Conservation (phyloP, 306 rosid genomes). For the Sindora glabra region DNA sequence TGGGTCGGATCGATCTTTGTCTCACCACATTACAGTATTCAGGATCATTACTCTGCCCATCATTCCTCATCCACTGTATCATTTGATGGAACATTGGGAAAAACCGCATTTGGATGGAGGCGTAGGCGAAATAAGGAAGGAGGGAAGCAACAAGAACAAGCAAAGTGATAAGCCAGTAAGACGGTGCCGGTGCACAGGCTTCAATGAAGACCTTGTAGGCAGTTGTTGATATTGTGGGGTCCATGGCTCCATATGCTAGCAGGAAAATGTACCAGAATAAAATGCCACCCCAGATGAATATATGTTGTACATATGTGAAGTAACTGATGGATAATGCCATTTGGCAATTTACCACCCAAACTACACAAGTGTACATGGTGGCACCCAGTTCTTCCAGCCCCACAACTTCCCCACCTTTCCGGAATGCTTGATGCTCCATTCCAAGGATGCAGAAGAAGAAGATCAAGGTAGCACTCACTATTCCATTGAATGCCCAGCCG, state of each 20-base stretch:
- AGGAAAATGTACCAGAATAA: conserved; percentile 77
- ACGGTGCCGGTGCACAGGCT: conserved; percentile 84
- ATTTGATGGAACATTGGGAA: conserved; percentile 83
- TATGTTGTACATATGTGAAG: conserved; percentile 81
- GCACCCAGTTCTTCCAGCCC: conserved; percentile 61
- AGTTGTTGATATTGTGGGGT: conserved; percentile 61
- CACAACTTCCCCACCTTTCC: conserved; percentile 68
- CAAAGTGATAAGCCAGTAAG: conserved; percentile 69
- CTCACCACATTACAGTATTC: conserved; percentile 72
- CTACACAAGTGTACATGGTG: conserved; percentile 81
- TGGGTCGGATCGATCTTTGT: conserved; percentile 61
- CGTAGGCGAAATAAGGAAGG: conserved; percentile 56
- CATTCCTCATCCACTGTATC: conserved; percentile 81
- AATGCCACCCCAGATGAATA: conserved; percentile 92
- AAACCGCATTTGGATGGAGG: conserved; percentile 72
- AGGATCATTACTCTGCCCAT: conserved; percentile 66
- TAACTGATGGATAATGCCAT: conserved; percentile 83
- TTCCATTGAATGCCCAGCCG: conserved; percentile 77
- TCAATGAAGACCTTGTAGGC: conserved; percentile 85
- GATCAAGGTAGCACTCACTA: conserved; percentile 41
- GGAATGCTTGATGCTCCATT: conserved; percentile 70
- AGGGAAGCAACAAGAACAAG: conserved; percentile 49
- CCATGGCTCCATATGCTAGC: conserved; percentile 76
- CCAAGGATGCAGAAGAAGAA: conserved; percentile 66
- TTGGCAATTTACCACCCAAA: conserved; percentile 94